Evolutionary conservation across 208 protist species (phyloP), one percentile per base, ranked within the genome.

Genomic region (Endotrypanum monterogeii): DNA sequence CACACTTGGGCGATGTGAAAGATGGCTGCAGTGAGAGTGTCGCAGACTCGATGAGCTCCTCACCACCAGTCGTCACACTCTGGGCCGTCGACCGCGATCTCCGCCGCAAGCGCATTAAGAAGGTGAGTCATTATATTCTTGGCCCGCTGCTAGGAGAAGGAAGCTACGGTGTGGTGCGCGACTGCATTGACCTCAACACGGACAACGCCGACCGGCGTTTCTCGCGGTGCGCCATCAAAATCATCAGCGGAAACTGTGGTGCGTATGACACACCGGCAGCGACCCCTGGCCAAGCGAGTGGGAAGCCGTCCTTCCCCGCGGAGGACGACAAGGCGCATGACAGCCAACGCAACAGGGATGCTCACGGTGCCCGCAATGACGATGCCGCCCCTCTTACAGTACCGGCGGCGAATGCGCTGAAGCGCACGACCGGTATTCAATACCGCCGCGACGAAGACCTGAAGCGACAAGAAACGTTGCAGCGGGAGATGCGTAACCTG

Each of bases 51-150:
- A 14, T 55, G 54, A 25, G 79, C 67, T 74, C 80, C 25, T 74
- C 55, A 14, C 81, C 87, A 1, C 37, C 83, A 1, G 76, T 71
- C 4, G 80, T 95, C 28, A 93, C 90, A 32, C 74, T 95, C 0
- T 71, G 83, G 75, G 76, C 80, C 5, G 84, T 89, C 28, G 73
- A 67, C 28, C 37, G 65, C 39, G 76, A 86, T 39, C 75, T 89
- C 2, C 84, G 90, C 23, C 81, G 86, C 20, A 96, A 96, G 78
- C 88, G 88, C 39, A 83, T 95, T 44, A 96, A 96, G 78, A 83
- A 89, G 67, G 89, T 96, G 16, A 91, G 84, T 56, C 80, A 83
- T 73, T 96, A 96, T 78, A 86, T 96, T 54, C 79, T 96, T 14
- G 92, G 92, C 20, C 82, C 88, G 4, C 73, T 96, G 25, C 78